Base-by-base conservation (phyloP, 2,329 filamentous ascomycete species). In the Parafenestella ontariensis region DNA sequence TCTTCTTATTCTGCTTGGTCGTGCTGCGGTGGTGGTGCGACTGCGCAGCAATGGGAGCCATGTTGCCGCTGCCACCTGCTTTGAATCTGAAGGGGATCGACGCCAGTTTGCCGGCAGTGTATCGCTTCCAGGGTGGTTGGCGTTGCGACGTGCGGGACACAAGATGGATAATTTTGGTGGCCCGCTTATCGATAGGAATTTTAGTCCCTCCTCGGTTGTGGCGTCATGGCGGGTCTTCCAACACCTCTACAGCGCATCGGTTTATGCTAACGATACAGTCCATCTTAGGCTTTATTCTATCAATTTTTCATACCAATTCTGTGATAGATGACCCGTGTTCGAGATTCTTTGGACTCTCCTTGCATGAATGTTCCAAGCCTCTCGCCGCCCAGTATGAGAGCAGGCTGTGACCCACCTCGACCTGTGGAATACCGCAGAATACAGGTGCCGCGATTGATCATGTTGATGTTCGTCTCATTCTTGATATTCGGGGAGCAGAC, bases 21-120 rank as follows among this genome's bases (percentile, higher is more conserved):
- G 93, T 97, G 71, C 91, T 91, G 76, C 94, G 86, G 78, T 99
- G 95, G 73, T 94, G 93, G 78, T 98, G 92, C 65, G 81, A 77
- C 26, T 64, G 59, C 60, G 82, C 75, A 71, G 85, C 83, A 56
- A 83, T 82, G 77, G 87, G 85, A 72, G 90, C 88, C 91, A 95
- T 95, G 64, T 73, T 78, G 68, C 77, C 77, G 58, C 71, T 77
- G 64, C 77, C 77, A 73, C 89, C 89, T 76, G 89, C 90, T 82
- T 96, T 96, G 80, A 96, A 96, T 78, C 93, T 84, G 73, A 89
- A 96, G 3, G 93, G 91, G 56, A 77, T 68, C 45, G 71, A 73
- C 64, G 72, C 73, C 73, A 76, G 60, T 56, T 67, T 75, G 69
- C 57, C 48, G 49, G 49, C 54, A 54, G 49, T 49, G 53, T 52